These are phyloP conservation scores for Wickerhamomyces mucosus DNA, from an alignment of 805 yeast genomes.

Conservation along the genomic window DNA sequence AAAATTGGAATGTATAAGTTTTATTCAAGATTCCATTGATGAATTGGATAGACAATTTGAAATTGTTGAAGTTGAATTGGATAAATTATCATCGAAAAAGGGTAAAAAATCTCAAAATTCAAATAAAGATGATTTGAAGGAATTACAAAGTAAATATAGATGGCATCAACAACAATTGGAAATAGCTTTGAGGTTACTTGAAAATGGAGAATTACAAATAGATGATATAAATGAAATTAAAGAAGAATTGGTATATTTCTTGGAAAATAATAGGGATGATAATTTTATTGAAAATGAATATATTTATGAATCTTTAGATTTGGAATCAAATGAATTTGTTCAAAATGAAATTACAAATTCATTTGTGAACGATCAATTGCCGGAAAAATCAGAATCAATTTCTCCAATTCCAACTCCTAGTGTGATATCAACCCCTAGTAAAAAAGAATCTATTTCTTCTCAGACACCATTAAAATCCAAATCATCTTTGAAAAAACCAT, in stretches of 20 bases:
- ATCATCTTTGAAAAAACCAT: neutral
- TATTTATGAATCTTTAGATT: slow-evolving; percentile 76
- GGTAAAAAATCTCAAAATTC: slow-evolving; percentile 47
- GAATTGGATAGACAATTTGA: slow-evolving; percentile 76
- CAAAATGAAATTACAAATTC: slow-evolving; percentile 39
- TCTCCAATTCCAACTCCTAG: slow-evolving; percentile 1
- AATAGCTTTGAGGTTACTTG: slow-evolving; percentile 63
- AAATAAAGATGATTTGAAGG: slow-evolving; percentile 53
- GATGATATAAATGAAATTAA: slow-evolving; percentile 65
- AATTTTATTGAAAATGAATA: slow-evolving; percentile 93
- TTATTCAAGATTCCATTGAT: slow-evolving; percentile 63
- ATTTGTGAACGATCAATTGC: slow-evolving; percentile 7
- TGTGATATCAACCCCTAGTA: neutral
- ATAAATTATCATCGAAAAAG: slow-evolving; percentile 41
- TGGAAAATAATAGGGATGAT: slow-evolving; percentile 83
- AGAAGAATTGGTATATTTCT: slow-evolving; percentile 86
- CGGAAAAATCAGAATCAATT: slow-evolving; percentile 2
- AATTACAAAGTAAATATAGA: slow-evolving; percentile 58
- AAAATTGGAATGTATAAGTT: slow-evolving; percentile 61
- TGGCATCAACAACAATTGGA: slow-evolving; percentile 78
- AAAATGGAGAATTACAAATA: slow-evolving; percentile 70
- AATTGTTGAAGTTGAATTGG: slow-evolving; percentile 63
- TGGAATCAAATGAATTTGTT: slow-evolving; percentile 45
- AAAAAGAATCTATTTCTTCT: slow-evolving; percentile 2
- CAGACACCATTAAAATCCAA: neutral